These are phyloP conservation scores for Royoungia palumana DNA, from an alignment of 768 basidiomycete species.

Conservation along the genomic window DNA sequence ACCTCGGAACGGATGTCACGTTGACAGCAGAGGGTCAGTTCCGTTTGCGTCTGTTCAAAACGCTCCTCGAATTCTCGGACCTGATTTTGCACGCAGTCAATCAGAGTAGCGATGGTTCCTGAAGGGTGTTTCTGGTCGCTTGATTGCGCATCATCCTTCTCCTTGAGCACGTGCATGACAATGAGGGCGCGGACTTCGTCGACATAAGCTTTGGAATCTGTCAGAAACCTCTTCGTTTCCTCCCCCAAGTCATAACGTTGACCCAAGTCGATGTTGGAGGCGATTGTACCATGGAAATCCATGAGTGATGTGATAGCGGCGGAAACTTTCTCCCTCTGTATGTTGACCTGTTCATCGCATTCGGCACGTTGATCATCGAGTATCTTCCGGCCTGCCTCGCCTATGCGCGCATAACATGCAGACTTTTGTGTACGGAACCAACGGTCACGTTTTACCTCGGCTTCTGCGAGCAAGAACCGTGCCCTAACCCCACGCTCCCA, in stretches of 20 bases:
- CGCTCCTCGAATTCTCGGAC: constrained; percentile 26
- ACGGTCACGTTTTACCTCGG: constrained; percentile 27
- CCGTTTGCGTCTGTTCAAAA: constrained; percentile 30
- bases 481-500: constrained; percentile 32
- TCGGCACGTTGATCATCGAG: constrained; percentile 28
- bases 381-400: constrained; percentile 28
- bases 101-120: neutral
- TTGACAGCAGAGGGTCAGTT: constrained; percentile 26
- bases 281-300: constrained; percentile 18
- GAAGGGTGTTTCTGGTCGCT: neutral
- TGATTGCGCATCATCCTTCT: constrained; percentile 8
- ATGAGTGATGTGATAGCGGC: constrained; percentile 23
- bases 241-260: constrained; percentile 26
- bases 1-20: constrained; percentile 18
- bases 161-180: constrained; percentile 17
- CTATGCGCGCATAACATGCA: constrained; percentile 26
- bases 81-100: constrained; percentile 14
- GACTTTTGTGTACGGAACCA: constrained; percentile 33
- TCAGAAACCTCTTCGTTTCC: constrained; percentile 20
- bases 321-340: constrained; percentile 25
- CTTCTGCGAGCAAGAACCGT: constrained; percentile 23
- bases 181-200: constrained; percentile 25
- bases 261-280: constrained; percentile 25
- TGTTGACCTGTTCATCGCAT: constrained; percentile 24
- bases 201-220: constrained; percentile 26